Conservation (phyloP, 129 eudicot species). For the Pulicaria dysenterica region DNA sequence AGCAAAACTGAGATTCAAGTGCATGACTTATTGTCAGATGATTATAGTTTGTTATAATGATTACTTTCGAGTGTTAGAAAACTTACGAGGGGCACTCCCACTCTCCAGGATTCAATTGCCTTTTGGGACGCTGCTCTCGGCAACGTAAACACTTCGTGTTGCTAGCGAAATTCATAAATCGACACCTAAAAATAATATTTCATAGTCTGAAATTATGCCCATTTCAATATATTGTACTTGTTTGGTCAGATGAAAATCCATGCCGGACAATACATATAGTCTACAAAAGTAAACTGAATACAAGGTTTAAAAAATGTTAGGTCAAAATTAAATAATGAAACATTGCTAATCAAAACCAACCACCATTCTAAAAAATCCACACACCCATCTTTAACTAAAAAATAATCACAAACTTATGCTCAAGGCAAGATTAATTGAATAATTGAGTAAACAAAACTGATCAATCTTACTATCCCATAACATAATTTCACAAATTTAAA, state of each 20-base stretch:
- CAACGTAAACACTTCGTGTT: conserved; percentile 74
- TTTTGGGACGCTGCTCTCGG: conserved; percentile 64
- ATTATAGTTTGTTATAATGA: not conserved
- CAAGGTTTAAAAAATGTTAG: not conserved
- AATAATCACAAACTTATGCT: too few species aligned
- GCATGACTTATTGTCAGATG: not conserved
- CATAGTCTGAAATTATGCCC: not conserved
- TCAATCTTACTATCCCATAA: too few species aligned
- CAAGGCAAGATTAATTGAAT: too few species aligned
- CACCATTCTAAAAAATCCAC: too few species aligned
- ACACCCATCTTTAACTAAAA: not conserved
- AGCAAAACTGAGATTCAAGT: not conserved
- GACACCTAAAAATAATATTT: conserved; percentile 52
- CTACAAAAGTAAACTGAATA: not conserved
- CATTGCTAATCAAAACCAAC: too few species aligned
- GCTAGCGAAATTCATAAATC: conserved; percentile 79
- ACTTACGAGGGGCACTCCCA: conserved; percentile 94
- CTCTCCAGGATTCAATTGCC: conserved; percentile 65
- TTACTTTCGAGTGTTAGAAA: not conserved
- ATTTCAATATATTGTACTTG: not conserved
- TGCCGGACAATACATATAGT: not conserved
- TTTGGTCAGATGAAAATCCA: not conserved
- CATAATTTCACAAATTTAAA: too few species aligned
- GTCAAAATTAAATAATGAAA: too few species aligned
- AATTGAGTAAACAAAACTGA: too few species aligned